Evolutionary conservation across 495 filamentous ascomycete genomes (phyloP).

Genomic region (Pyrenula aspistea): DNA sequence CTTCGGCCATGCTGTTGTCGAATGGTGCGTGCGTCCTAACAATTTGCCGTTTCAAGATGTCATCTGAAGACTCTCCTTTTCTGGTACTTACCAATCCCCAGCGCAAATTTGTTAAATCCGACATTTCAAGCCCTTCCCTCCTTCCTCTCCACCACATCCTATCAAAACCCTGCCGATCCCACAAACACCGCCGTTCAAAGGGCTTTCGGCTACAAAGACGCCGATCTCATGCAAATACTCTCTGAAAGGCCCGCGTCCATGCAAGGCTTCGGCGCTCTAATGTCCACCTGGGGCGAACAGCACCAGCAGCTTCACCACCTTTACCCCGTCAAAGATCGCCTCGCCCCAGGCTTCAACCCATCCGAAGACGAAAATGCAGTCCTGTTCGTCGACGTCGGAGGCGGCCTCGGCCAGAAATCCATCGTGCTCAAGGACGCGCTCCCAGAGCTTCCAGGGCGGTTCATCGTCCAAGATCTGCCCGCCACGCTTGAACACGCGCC

Average conservation of each 20-base stretch:
- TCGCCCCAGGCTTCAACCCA: neutral
- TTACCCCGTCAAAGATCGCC: no score
- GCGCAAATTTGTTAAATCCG: no score
- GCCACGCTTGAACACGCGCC: constrained; percentile 22
- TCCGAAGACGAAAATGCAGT: constrained; percentile 15
- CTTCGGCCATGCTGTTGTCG: no score
- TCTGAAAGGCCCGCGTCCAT: no score
- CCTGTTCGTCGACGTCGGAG: constrained; percentile 41
- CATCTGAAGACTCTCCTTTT: no score
- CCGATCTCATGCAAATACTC: no score
- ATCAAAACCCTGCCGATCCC: constrained; percentile 21
- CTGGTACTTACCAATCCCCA: no score
- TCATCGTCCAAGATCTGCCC: constrained; percentile 43
- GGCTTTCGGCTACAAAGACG: constrained; percentile 28
- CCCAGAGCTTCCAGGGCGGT: constrained; percentile 25
- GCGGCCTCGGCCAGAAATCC: constrained; percentile 40
- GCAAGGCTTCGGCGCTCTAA: no score
- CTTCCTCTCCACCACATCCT: constrained; percentile 26
- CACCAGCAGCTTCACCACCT: no score
- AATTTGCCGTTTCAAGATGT: no score
- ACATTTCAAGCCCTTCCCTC: constrained; percentile 20
- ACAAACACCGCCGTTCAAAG: constrained; percentile 26
- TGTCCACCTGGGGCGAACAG: no score
- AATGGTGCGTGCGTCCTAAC: no score
- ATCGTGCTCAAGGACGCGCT: constrained; percentile 27